phyloP scores from a whole-genome alignment of 768 basidiomycete genomes.

The Termitomyces sp. region DNA sequence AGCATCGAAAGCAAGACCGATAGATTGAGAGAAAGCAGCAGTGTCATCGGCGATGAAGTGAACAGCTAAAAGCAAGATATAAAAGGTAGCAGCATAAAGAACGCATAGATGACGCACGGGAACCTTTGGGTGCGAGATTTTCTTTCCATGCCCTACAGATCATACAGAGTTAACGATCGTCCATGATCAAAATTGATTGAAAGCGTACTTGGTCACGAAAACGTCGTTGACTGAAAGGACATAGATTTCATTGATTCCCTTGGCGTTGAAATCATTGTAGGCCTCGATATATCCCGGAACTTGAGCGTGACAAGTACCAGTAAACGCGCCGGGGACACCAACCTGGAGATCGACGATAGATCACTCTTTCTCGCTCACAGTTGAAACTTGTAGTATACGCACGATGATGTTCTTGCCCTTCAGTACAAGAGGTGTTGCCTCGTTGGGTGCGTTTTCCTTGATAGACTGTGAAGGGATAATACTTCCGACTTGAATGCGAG shows the following conservation, averaged over 20 bases:
- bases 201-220: conserved; percentile 56
- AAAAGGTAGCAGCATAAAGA: conserved; percentile 5
- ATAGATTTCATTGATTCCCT: conserved; percentile 68
- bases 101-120: conserved; percentile 31
- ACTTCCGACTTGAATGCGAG: conserved; percentile 41
- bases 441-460: conserved; percentile 53
- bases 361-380: not conserved
- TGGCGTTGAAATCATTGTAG: conserved; percentile 67
- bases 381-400: conserved; percentile 15
- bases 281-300: conserved; percentile 58
- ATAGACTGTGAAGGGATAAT: conserved; percentile 44
- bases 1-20: conserved; percentile 61
- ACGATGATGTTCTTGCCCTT: conserved; percentile 63
- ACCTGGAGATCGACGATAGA: conserved; percentile 32
- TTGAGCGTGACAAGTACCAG: conserved; percentile 62
- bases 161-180: not conserved
- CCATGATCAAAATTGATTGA: conserved; percentile 4
- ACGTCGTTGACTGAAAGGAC: conserved; percentile 77
- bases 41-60: conserved; percentile 68
- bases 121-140: conserved; percentile 48
- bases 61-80: conserved; percentile 29
- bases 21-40: conserved; percentile 44
- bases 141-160: conserved; percentile 61
- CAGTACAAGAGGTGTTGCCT: conserved; percentile 36
- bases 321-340: conserved; percentile 75